Conservation (phyloP, 306 rosid species). For the Vigna unguiculata region DNA sequence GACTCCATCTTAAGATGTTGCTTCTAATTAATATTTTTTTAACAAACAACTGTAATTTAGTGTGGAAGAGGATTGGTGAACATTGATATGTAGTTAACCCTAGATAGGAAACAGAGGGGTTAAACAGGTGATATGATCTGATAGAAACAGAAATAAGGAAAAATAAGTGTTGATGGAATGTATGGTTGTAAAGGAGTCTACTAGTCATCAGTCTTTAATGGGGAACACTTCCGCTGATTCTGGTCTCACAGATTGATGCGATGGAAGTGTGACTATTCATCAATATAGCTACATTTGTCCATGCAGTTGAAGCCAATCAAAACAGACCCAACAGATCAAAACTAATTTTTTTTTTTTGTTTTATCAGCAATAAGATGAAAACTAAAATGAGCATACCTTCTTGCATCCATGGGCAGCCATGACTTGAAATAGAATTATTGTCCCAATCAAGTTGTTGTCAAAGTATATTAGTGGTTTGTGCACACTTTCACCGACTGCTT, state of each 20-base stretch:
- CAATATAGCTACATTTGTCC: background rate
- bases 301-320: constrained; percentile 22
- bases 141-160: no score
- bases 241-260: background rate
- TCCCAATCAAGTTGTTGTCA: constrained; percentile 90
- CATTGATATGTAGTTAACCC: no score
- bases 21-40: background rate
- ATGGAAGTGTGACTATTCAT: background rate
- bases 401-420: constrained; percentile 97
- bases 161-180: no score
- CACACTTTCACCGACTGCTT: constrained; percentile 99
- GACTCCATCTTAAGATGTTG: constrained; percentile 19
- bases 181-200: no score
- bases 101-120: no score
- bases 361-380: background rate
- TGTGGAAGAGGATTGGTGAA: no score
- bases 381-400: constrained; percentile 60
- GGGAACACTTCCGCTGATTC: background rate
- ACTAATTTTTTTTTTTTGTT: background rate
- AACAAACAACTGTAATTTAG: background rate
- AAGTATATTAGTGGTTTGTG: constrained; percentile 76
- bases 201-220: no score
- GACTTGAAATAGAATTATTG: constrained; percentile 84
- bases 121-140: no score
- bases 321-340: background rate